Percentiles rank a stretch among this genome's conserved stretches.
phyloP scores from a whole-genome alignment of 495 filamentous ascomycete genomes.

The Aspergillus avenaceus region DNA sequence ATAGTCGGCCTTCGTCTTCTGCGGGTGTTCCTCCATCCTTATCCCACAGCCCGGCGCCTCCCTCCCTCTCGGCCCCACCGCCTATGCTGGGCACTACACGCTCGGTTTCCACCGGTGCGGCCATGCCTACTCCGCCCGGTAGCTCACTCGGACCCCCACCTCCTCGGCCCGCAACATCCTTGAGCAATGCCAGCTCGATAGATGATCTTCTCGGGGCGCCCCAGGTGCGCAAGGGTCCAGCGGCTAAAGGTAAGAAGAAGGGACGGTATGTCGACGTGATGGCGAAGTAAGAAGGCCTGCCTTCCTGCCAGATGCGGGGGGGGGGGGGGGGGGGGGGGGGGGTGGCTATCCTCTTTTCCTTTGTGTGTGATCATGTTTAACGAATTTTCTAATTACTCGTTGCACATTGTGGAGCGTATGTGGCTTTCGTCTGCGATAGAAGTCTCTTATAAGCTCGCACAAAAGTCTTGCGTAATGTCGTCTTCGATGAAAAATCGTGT shows the following conservation, averaged over 20 bases:
- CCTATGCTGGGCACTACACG: conserved; percentile 22
- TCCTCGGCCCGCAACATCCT: conserved; percentile 58
- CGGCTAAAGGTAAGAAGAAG: conserved; percentile 72
- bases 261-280: conserved; percentile 92
- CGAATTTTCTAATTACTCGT: conserved; percentile 15
- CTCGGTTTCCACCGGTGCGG: conserved; percentile 34
- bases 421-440: conserved; percentile 7
- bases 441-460: not conserved
- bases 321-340: no score
- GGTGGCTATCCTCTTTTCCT: conserved; percentile 15
- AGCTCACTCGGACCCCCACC: conserved; percentile 27
- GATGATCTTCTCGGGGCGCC: conserved; percentile 78
- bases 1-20: conserved; percentile 38
- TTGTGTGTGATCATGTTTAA: conserved; percentile 25
- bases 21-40: conserved; percentile 31
- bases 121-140: conserved; percentile 28
- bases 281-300: conserved; percentile 42
- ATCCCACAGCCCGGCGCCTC: conserved; percentile 38
- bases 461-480: conserved; percentile 18
- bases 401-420: conserved; percentile 16
- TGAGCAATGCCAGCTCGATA: conserved; percentile 78
- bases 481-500: not conserved
- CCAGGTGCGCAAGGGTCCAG: conserved; percentile 59
- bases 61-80: conserved; percentile 29
- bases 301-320: not conserved